Conservation (phyloP, 495 filamentous ascomycete species). For the Astrothelium macrocarpum region DNA sequence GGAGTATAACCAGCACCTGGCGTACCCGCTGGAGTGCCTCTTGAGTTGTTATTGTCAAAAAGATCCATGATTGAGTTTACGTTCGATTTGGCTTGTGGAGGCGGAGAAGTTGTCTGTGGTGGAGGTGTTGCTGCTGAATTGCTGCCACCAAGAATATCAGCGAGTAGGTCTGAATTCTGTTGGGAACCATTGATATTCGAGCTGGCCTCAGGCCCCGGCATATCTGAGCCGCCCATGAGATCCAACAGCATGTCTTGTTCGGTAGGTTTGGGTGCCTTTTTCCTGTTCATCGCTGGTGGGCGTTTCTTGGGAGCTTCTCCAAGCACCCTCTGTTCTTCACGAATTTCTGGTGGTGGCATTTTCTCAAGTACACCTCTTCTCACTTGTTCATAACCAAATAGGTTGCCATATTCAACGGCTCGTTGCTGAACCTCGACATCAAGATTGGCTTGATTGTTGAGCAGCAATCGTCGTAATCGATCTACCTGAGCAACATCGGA, state of each 20-base stretch:
- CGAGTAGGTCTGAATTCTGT: slow-evolving; percentile 71
- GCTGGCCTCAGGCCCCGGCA: slow-evolving; percentile 42
- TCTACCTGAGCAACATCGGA: slow-evolving; percentile 75
- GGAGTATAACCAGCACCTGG: not conserved
- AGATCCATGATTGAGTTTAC: slow-evolving; percentile 82
- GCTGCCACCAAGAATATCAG: slow-evolving; percentile 68
- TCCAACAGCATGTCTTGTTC: slow-evolving; percentile 90
- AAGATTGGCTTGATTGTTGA: slow-evolving; percentile 65
- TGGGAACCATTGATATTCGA: slow-evolving; percentile 50
- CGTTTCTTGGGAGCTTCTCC: slow-evolving; percentile 79
- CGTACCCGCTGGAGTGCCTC: not conserved
- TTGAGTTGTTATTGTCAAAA: slow-evolving; percentile 42
- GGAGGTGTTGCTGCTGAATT: slow-evolving; percentile 40
- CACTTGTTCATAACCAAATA: slow-evolving; percentile 82
- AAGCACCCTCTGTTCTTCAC: slow-evolving; percentile 80
- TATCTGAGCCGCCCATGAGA: slow-evolving; percentile 75
- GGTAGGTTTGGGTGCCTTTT: slow-evolving; percentile 68
- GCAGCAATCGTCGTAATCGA: slow-evolving; percentile 66
- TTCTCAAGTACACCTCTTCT: slow-evolving; percentile 85
- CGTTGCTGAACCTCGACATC: slow-evolving; percentile 95
- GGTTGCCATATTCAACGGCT: slow-evolving; percentile 86
- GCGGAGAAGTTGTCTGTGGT: slow-evolving; percentile 43
- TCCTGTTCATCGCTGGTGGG: slow-evolving; percentile 59
- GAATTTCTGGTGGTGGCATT: slow-evolving; percentile 95
- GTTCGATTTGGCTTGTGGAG: slow-evolving; percentile 40